Evolutionary conservation across 805 yeast genomes (phyloP).

Genomic region (Nakazawaea sp.): DNA sequence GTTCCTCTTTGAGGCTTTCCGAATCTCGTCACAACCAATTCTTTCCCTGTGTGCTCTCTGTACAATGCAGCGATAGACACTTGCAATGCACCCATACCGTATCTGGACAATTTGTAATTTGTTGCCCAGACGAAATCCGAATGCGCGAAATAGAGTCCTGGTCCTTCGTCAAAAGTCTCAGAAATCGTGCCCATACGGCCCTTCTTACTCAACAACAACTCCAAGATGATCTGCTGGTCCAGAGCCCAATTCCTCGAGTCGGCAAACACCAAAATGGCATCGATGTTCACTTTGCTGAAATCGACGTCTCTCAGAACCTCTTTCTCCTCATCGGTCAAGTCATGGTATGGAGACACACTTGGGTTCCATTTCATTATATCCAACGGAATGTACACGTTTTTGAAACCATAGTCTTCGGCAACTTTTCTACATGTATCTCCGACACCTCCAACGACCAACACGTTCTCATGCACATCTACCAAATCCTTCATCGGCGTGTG

Average conservation of each 20-base stretch:
- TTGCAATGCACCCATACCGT: constrained; percentile 94
- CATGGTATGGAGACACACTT: constrained; percentile 78
- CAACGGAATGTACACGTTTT: constrained; percentile 73
- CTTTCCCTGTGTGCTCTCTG: constrained; percentile 78
- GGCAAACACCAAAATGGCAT: constrained; percentile 84
- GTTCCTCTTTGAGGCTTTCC: constrained; percentile 91
- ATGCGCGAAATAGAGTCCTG: constrained; percentile 81
- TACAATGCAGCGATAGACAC: constrained; percentile 81
- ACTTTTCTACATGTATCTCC: constrained; percentile 80
- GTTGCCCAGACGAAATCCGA: constrained; percentile 94
- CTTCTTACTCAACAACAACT: constrained; percentile 63
- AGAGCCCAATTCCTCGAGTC: constrained; percentile 93
- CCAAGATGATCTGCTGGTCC: constrained; percentile 85
- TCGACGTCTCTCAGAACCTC: constrained; percentile 51
- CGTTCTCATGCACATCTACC: constrained; percentile 60
- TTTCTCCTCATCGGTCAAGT: constrained; percentile 64
- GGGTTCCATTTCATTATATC: constrained; percentile 87
- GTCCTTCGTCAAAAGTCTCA: constrained; percentile 67
- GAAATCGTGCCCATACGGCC: constrained; percentile 85
- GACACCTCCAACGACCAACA: constrained; percentile 83
- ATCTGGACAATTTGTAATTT: constrained; percentile 71
- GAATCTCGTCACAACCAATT: constrained; percentile 71
- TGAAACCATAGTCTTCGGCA: constrained; percentile 79
- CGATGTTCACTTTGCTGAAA: constrained; percentile 60
- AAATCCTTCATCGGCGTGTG: constrained; percentile 91